A percentile compares a stretch with the other conserved stretches of the same genome.
phyloP scores from a whole-genome alignment of 1,139 yeast genomes.

The Candida sp. region DNA sequence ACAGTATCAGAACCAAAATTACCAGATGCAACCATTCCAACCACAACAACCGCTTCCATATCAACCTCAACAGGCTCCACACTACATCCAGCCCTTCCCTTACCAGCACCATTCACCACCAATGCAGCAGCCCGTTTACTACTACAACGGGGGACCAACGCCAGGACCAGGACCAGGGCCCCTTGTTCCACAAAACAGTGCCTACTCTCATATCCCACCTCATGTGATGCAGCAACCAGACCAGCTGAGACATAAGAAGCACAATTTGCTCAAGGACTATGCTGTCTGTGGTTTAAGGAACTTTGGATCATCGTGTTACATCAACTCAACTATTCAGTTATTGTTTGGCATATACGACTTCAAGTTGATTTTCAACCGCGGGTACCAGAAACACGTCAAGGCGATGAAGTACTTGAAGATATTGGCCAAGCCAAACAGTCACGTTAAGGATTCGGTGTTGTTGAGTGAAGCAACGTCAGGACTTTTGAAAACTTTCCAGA shows the following conservation, averaged over 20 bases:
- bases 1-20: neutral
- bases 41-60: neutral
- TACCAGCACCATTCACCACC: neutral
- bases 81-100: too few species aligned
- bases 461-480: conserved; percentile 53
- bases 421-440: conserved; percentile 22
- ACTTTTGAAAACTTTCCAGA: conserved; percentile 44
- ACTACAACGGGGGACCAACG: neutral
- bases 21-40: neutral
- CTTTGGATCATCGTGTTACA: conserved; percentile 75
- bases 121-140: neutral
- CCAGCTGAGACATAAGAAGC: conserved; percentile 23
- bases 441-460: conserved; percentile 36
- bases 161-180: neutral
- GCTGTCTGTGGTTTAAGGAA: conserved; percentile 70
- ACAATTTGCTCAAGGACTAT: conserved; percentile 42
- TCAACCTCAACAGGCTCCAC: neutral
- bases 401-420: conserved; percentile 30
- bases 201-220: conserved; percentile 15
- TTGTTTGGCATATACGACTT: conserved; percentile 57
- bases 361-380: conserved; percentile 44
- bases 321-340: conserved; percentile 71
- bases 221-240: conserved; percentile 20
- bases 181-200: neutral
- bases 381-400: conserved; percentile 44